These are phyloP conservation scores for Arthromyces matolae DNA, from an alignment of 768 basidiomycete species.

Conservation along the genomic window DNA sequence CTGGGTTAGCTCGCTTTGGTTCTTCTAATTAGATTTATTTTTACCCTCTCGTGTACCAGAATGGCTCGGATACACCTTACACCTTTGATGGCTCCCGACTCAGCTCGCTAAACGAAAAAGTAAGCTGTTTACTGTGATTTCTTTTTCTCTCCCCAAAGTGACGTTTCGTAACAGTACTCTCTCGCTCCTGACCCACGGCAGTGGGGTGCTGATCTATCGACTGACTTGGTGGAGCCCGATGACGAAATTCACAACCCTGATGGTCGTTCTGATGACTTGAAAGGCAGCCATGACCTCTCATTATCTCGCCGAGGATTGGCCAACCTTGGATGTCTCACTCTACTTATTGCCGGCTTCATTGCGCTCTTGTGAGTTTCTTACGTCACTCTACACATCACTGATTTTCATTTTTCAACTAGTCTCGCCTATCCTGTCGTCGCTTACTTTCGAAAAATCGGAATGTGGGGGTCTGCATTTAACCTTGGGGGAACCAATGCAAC, in stretches of 20 bases:
- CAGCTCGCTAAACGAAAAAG: slow-evolving; percentile 44
- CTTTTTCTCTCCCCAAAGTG: too few species aligned
- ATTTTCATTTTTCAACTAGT: slow-evolving; percentile 19
- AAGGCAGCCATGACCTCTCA: slow-evolving; percentile 35
- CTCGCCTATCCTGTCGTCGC: slow-evolving; percentile 48
- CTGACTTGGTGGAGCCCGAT: slow-evolving; percentile 57
- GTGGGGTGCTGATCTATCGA: slow-evolving; percentile 62
- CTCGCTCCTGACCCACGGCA: slow-evolving; percentile 60
- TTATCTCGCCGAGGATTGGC: slow-evolving; percentile 60
- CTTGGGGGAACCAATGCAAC: slow-evolving; percentile 61
- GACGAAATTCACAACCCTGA: slow-evolving; percentile 74
- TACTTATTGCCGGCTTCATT: slow-evolving; percentile 46
- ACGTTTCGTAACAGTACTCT: slow-evolving; percentile 43
- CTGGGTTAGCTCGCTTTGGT: slow-evolving; percentile 27
- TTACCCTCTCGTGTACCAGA: slow-evolving; percentile 11
- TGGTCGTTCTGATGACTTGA: slow-evolving; percentile 22
- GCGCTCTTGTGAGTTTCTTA: slow-evolving; percentile 53
- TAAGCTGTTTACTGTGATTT: too few species aligned
- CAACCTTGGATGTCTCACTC: slow-evolving; percentile 67
- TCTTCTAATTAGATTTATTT: not conserved
- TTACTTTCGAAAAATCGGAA: slow-evolving; percentile 9
- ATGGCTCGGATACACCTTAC: slow-evolving; percentile 42
- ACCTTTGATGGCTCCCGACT: slow-evolving; percentile 39
- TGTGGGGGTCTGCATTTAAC: slow-evolving; percentile 22
- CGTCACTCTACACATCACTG: not conserved